phyloP scores from a whole-genome alignment of 106 monocot genomes.

The Chionographis japonica region DNA sequence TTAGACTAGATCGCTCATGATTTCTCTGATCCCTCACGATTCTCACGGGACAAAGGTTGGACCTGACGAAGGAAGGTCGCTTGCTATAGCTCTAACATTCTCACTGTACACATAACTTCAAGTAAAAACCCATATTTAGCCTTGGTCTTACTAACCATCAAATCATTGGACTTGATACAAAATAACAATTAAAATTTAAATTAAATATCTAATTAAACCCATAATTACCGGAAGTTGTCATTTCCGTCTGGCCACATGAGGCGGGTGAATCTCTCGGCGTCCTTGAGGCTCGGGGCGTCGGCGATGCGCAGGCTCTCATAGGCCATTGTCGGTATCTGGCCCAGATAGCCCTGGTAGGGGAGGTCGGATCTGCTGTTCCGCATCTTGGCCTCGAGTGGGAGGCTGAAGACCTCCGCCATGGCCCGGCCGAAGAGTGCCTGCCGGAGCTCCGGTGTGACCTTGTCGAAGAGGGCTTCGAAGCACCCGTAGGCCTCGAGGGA shows the following conservation, averaged over 20 bases:
- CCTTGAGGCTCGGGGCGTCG: conserved; percentile 3
- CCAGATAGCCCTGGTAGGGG: conserved; percentile 29
- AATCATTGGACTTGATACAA: not conserved
- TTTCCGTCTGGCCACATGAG: conserved; percentile 53
- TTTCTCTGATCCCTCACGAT: no score
- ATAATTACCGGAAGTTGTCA: conserved; percentile 34
- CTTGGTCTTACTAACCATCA: no score
- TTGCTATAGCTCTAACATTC: no score
- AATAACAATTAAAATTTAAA: not conserved
- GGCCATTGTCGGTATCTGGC: conserved; percentile 4
- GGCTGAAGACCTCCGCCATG: conserved; percentile 26
- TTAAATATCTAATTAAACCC: no score
- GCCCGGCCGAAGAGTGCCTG: conserved; percentile 14
- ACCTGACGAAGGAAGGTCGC: no score
- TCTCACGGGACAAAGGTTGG: no score
- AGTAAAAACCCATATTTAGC: no score
- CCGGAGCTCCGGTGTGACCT: conserved; percentile 16
- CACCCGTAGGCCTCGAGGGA: conserved; percentile 31
- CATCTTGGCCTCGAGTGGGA: conserved; percentile 37
- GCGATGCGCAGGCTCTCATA: conserved; percentile 38
- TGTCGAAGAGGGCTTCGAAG: conserved; percentile 31
- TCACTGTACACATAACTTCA: no score
- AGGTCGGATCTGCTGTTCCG: conserved; percentile 9
- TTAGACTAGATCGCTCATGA: no score
- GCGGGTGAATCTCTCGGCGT: conserved; percentile 12